A percentile compares a stretch with the other conserved stretches of the same genome.
Conservation (phyloP, 768 basidiomycete species). For the Panellus pusillus region DNA sequence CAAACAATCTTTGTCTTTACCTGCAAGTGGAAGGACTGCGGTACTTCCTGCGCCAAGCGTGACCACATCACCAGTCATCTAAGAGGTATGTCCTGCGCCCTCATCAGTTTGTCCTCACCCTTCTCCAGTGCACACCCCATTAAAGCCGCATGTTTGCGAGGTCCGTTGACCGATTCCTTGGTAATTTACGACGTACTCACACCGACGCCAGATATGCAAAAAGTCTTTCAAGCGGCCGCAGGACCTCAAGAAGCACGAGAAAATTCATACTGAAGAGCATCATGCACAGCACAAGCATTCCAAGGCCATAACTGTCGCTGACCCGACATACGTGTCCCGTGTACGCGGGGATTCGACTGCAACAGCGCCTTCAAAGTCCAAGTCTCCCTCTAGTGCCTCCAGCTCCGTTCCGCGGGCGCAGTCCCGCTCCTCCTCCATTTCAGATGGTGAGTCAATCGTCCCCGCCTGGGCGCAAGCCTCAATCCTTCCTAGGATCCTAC, state of each 20-base stretch:
- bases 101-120: neutral
- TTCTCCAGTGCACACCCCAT: constrained; percentile 81
- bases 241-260: constrained; percentile 99
- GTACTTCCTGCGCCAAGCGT: constrained; percentile 89
- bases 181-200: constrained; percentile 20
- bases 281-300: constrained; percentile 96
- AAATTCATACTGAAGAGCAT: constrained; percentile 98
- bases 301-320: constrained; percentile 89
- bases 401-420: constrained; percentile 45
- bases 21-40: constrained; percentile 96
- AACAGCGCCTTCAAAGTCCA: constrained; percentile 31
- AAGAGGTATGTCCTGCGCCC: constrained; percentile 54
- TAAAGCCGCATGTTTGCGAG: constrained; percentile 95
- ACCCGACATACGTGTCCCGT: constrained; percentile 67
- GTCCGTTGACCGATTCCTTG: constrained; percentile 33
- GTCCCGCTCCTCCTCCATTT: constrained; percentile 48
- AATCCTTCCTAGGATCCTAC: constrained; percentile 20
- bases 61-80: constrained; percentile 99
- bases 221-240: constrained; percentile 99
- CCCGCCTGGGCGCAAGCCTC: constrained; percentile 9
- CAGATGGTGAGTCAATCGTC: constrained; percentile 42
- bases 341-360: constrained; percentile 53
- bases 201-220: constrained; percentile 68
- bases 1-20: constrained; percentile 95
- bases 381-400: constrained; percentile 27